Evolutionary conservation across 768 basidiomycete species (phyloP), one percentile per base, ranked within the genome.

Genomic region (Hericium alpestre): DNA sequence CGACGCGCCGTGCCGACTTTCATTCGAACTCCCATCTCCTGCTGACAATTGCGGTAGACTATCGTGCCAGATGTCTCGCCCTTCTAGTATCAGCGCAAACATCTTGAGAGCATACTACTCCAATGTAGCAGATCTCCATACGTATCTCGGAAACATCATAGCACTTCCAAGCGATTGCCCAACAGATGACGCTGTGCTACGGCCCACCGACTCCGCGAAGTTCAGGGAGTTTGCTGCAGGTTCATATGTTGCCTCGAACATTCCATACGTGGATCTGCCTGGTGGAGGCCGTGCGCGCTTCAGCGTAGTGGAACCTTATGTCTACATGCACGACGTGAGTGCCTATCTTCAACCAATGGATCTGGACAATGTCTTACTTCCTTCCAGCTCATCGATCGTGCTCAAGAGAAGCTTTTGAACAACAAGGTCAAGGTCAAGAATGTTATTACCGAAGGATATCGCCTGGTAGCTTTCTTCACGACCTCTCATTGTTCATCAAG

Each of bases 371-470:
- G 6, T 32, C 32, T 20, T 46, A 46, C n/a, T 20, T 46, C 43
- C 3, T n/a, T 46, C 43, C 43, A 89, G 87, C 66, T 87, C 16
- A 75, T 88, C 51, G 80, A 86, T 56, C 74, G 73, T 58, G 82
- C 80, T 4, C 84, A 86, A 62, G 76, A 76, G 55, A 74, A 71
- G 39, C 66, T 88, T 8, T 77, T 87, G 16, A 46, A 46, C n/a
- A 18, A 20, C 43, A 46, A 18, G 20, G 2, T 20, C n/a, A 71
- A 71, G 37, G 67, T 74, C 15, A 71, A 73, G 1, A 86, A 89
- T 63, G 73, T 90, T 1, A 77, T 91, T 32, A 83, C 83, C 0
- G 61, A 74, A 12, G 89, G 89, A 2, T 90, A 88, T 66, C 73
- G 78, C 32, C 69, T 77, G 54, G 86, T 83, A 63, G 58, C 77